A percentile compares a stretch with the other conserved stretches of the same genome.
phyloP scores from a whole-genome alignment of 192 early-diverging fungal genomes.

The Rhizoclosmatium sp. region DNA sequence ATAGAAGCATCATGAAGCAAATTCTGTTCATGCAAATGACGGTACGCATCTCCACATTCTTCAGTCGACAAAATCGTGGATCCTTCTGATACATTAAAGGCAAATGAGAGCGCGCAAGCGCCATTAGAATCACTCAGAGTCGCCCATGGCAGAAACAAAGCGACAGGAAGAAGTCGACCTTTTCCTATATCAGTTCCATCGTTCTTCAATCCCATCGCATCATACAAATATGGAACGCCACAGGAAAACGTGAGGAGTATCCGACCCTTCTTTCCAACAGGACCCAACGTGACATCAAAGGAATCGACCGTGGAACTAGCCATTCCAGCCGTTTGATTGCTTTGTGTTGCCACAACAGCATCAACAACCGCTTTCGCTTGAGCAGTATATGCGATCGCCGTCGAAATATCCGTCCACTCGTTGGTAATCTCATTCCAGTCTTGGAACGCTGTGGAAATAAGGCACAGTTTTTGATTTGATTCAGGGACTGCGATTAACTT shows the following conservation, averaged over 20 bases:
- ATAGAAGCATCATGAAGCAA: not conserved
- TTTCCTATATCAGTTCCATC: conserved; percentile 28
- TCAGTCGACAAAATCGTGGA: not conserved
- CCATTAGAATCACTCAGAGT: conserved; percentile 7
- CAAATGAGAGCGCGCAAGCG: conserved; percentile 14
- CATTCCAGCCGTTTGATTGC: conserved; percentile 23
- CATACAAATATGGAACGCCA: conserved; percentile 15
- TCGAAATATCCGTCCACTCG: conserved; percentile 21
- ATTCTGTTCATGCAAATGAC: not conserved
- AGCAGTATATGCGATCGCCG: conserved; percentile 14
- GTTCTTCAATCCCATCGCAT: not conserved
- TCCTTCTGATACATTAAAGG: not conserved
- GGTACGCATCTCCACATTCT: not conserved
- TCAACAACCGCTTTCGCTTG: conserved; percentile 22
- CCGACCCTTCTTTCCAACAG: conserved; percentile 15
- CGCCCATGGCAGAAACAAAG: conserved; percentile 27
- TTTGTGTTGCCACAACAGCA: conserved; percentile 12
- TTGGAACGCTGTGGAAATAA: conserved; percentile 19
- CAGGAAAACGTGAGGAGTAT: conserved; percentile 18
- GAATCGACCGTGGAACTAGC: conserved; percentile 7
- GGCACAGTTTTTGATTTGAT: not conserved
- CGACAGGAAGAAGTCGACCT: conserved; percentile 5
- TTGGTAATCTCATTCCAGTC: conserved; percentile 14
- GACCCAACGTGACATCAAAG: conserved; percentile 25
- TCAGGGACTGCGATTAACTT: conserved; percentile 3